phyloP scores from a whole-genome alignment of 1,139 yeast genomes.

The Taphrina pruni region DNA sequence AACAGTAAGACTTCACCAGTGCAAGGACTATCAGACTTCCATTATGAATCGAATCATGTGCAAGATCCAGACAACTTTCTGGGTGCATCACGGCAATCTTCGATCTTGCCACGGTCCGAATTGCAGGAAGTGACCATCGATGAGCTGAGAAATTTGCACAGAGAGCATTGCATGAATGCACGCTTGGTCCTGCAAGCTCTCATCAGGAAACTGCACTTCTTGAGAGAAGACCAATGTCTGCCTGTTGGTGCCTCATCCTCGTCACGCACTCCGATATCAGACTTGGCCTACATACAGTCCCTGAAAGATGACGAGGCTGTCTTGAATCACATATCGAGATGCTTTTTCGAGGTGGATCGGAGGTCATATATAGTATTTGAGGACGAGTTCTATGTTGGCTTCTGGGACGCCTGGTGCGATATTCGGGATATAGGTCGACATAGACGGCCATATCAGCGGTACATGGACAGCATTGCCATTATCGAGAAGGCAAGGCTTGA shows the following conservation, averaged over 20 bases:
- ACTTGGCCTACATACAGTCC: neutral
- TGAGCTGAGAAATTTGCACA: constrained; percentile 11
- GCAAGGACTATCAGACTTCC: neutral
- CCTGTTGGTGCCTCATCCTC: constrained; percentile 27
- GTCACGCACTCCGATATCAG: constrained; percentile 7
- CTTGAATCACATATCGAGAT: constrained; percentile 20
- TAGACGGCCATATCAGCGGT: constrained; percentile 15
- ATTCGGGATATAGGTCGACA: constrained; percentile 21
- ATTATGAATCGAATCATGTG: no score
- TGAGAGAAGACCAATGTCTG: constrained; percentile 17
- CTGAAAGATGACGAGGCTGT: constrained; percentile 10
- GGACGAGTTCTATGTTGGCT: constrained; percentile 30
- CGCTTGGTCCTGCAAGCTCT: constrained; percentile 35
- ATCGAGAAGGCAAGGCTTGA: constrained; percentile 26
- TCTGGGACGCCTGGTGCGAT: constrained; percentile 35
- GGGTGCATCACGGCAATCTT: neutral
- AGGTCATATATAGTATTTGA: constrained; percentile 3
- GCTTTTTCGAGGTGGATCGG: constrained; percentile 18
- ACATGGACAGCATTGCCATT: constrained; percentile 23
- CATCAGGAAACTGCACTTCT: constrained; percentile 15
- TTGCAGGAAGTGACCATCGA: neutral
- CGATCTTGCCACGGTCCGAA: neutral
- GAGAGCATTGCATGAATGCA: constrained; percentile 26
- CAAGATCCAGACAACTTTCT: no score
- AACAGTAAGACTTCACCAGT: neutral